Base-by-base conservation (phyloP, 768 basidiomycete genomes). In the Dendrothele bispora region DNA sequence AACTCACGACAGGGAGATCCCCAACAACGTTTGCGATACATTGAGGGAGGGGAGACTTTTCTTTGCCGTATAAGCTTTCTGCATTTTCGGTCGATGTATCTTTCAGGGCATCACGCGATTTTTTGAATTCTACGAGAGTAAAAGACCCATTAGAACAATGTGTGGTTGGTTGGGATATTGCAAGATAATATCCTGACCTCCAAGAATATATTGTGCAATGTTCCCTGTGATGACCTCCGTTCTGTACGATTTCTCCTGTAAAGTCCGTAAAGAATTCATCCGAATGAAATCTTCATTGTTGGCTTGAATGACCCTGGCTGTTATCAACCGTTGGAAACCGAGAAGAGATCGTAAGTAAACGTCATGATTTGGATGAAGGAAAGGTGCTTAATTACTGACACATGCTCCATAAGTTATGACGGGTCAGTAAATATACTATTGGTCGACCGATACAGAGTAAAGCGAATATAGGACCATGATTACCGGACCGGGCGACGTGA, bases 201-300 rank as follows among this genome's bases (percentile, higher is more conserved):
- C 27, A 7, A 46, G 36, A 36, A 46, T 46, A 27, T 46, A 46
- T 26, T 46, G 45, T 10, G n/a, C n/a, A n/a, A n/a, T n/a, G 21
- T 46, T 18, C 14, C 45, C 45, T 12, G 24, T 46, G 11, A 46
- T 14, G n/a, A 46, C 38, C 36, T 46, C 45, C 24, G 24, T n/a
- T 25, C 45, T 46, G 18, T 35, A 46, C 5, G 28, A 18, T 14
- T 38, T 21, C 4, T 22, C 22, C 14, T 22, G 26, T 10, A 46
- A 18, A 7, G 24, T 26, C 18, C 12, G 20, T 1, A 46, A 15
- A 15, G 45, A 37, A 8, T 18, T 36, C 45, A 46, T 46, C 35
- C 45, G 25, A 17, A 46, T 22, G n/a, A 18, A 46, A 21, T 46
- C 45, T 5, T 34, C 12, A 21, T 46, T 46, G 7, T 29, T 37